These are phyloP conservation scores for Populus trichocarpa DNA, from an alignment of 441 rosid genomes.

Conservation along the genomic window DNA sequence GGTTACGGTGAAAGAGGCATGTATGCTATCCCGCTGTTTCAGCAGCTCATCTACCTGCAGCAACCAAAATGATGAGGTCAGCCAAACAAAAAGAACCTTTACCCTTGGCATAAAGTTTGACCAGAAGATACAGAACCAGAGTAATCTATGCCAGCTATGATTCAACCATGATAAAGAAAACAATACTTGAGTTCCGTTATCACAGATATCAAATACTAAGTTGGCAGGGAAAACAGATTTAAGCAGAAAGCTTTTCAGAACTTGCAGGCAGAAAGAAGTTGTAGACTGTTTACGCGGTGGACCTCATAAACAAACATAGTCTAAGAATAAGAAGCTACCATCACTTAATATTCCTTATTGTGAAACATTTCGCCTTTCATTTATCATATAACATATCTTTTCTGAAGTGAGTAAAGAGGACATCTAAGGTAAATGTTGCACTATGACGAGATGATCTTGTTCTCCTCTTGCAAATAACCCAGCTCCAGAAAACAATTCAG, in stretches of 20 bases:
- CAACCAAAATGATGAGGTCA: constrained; percentile 9
- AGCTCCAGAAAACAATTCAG: background rate
- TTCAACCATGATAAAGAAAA: background rate
- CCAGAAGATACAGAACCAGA: background rate
- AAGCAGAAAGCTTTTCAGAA: background rate
- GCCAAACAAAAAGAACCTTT: background rate
- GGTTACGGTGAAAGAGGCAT: constrained; percentile 62
- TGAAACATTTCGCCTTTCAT: background rate
- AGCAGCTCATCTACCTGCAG: constrained; percentile 82
- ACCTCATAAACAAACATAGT: too few species aligned
- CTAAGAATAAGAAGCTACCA: background rate
- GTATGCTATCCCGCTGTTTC: constrained; percentile 79
- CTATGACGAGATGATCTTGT: background rate
- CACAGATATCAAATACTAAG: background rate
- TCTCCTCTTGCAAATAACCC: background rate
- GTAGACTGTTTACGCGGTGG: too few species aligned
- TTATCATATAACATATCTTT: background rate
- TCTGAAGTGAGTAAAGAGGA: background rate
- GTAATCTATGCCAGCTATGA: background rate
- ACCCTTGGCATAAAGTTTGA: background rate
- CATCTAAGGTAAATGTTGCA: background rate
- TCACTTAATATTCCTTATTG: background rate
- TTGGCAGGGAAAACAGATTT: background rate
- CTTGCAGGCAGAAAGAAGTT: background rate
- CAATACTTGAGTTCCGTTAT: too few species aligned